phyloP scores from a whole-genome alignment of 805 yeast species.

The Citeromyces matritensis region DNA sequence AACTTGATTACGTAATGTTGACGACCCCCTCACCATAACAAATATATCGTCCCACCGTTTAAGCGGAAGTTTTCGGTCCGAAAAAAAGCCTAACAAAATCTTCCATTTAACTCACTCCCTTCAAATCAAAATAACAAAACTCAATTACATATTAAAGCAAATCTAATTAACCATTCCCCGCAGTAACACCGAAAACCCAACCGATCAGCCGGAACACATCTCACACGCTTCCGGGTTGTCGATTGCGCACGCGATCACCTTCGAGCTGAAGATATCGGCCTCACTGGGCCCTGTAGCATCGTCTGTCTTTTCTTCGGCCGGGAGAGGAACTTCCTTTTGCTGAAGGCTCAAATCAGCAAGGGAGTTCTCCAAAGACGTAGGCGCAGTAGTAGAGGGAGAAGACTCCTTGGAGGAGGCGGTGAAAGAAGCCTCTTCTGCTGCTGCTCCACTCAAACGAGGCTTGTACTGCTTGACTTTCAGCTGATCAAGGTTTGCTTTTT shows the following conservation, averaged over 20 bases:
- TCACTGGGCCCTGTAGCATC: conserved; percentile 26
- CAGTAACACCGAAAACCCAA: no score
- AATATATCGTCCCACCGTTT: no score
- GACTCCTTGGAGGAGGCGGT: conserved; percentile 22
- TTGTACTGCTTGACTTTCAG: conserved; percentile 18
- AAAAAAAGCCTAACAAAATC: no score
- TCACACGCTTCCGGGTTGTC: conserved; percentile 95
- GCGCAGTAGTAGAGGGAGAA: conserved; percentile 22
- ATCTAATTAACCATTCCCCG: no score
- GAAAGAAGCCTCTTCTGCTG: conserved; percentile 11
- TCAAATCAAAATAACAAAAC: no score
- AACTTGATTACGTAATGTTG: no score
- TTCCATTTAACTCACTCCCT: no score
- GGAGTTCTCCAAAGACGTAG: conserved; percentile 24
- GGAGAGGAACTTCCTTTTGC: conserved; percentile 5
- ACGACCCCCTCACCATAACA: no score
- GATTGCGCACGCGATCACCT: conserved; percentile 93
- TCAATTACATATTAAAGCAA: no score
- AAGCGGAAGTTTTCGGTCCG: no score
- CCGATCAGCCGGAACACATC: conserved; percentile 90
- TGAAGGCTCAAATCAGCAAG: conserved; percentile 27
- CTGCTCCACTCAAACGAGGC: conserved; percentile 8
- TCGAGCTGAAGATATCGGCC: conserved; percentile 78
- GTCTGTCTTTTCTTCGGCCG: conserved; percentile 9
- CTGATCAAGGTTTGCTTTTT: conserved; percentile 12